These are phyloP conservation scores for Lactarius akahatsu DNA, from an alignment of 768 basidiomycete genomes.

Conservation along the genomic window DNA sequence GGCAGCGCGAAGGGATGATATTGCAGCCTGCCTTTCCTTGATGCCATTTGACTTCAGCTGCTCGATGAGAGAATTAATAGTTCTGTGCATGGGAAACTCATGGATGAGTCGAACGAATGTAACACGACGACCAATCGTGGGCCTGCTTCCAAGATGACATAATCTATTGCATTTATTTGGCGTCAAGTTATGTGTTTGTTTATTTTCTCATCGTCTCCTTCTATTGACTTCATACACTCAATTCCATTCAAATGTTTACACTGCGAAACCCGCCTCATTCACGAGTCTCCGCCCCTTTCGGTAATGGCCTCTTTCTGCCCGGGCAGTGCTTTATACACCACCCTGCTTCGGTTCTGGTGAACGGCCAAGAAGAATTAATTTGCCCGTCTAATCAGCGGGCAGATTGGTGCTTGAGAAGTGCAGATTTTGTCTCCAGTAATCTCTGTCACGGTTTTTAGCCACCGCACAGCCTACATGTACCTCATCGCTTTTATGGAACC, in stretches of 20 bases:
- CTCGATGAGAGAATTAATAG: conserved; percentile 48
- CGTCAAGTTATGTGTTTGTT: neutral
- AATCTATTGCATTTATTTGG: conserved; percentile 23
- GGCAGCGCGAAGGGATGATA: conserved; percentile 48
- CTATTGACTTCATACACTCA: neutral
- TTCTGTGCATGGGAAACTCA: conserved; percentile 37
- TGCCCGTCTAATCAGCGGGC: conserved; percentile 25
- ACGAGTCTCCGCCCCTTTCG: neutral
- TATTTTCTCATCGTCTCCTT: neutral
- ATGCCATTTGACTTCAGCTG: conserved; percentile 61
- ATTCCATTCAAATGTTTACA: neutral
- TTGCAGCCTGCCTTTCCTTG: conserved; percentile 67
- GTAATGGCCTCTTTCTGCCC: conserved; percentile 32
- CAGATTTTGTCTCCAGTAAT: conserved; percentile 1
- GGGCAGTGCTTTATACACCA: conserved; percentile 29
- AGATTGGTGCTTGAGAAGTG: conserved; percentile 31
- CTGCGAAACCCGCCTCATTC: neutral
- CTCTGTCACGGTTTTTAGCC: conserved; percentile 27
- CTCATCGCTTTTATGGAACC: neutral
- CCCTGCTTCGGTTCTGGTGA: conserved; percentile 34
- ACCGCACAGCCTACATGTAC: conserved; percentile 20
- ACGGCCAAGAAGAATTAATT: conserved; percentile 24
- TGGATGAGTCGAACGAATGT: conserved; percentile 4
- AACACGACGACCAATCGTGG: neutral
- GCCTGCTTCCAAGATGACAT: conserved; percentile 7